Conservation (phyloP, 2,329 filamentous ascomycete genomes). For the Colletotrichum australisinense region DNA sequence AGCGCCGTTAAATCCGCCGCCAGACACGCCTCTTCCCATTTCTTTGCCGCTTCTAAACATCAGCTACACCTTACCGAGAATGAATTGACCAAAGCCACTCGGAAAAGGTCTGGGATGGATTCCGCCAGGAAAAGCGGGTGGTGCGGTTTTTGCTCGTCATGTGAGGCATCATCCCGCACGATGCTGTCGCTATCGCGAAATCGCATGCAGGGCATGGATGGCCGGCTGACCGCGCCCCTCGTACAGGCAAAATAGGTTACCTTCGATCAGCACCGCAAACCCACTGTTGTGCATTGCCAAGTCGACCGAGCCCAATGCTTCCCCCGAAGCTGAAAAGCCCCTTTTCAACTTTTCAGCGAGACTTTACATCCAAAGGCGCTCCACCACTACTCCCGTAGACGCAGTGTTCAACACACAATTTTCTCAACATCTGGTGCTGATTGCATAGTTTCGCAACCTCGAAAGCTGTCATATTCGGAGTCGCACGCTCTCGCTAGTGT, state of each 20-base stretch:
- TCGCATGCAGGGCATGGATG: conserved; percentile 26
- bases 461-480: not conserved
- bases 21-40: conserved; percentile 14
- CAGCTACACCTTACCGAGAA: not conserved
- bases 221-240: conserved; percentile 9
- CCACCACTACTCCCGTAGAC: not conserved
- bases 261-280: conserved; percentile 16
- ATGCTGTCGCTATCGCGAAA: conserved; percentile 26
- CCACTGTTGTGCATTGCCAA: conserved; percentile 30
- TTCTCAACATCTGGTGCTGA: not conserved
- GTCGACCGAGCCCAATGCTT: conserved; percentile 12
- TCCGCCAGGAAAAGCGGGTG: conserved; percentile 28
- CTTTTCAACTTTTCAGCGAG: conserved; percentile 6
- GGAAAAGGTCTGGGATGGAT: conserved; percentile 19
- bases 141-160: conserved; percentile 34
- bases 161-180: conserved; percentile 33
- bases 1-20: conserved; percentile 14
- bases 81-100: not conserved
- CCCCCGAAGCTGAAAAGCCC: conserved; percentile 10
- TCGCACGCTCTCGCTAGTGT: not conserved
- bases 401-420: not conserved
- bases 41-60: not conserved
- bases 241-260: conserved; percentile 15
- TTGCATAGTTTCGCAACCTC: not conserved
- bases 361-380: not conserved